Percentiles rank a stretch among this genome's conserved stretches.
These are phyloP conservation scores for Hypoxylon sp. DNA, from an alignment of 2,329 filamentous ascomycete species.

Conservation along the genomic window DNA sequence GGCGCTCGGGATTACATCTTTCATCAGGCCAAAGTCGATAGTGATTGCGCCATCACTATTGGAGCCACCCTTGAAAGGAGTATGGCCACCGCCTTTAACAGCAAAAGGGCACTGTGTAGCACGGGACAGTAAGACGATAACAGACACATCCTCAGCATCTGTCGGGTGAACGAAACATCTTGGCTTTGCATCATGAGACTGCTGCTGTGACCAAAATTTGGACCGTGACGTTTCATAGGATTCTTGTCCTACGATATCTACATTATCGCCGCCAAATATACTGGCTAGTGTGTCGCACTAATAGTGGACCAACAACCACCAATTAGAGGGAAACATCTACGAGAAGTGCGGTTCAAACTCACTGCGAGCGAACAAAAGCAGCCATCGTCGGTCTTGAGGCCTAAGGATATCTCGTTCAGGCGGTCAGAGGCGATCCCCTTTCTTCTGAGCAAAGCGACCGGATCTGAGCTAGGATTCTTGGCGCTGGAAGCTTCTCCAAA, in stretches of 20 bases:
- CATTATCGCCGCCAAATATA: slow-evolving; percentile 28
- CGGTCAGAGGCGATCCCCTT: slow-evolving; percentile 19
- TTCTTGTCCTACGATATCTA: slow-evolving; percentile 25
- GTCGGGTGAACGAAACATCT: slow-evolving; percentile 49
- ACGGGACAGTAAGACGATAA: slow-evolving; percentile 47
- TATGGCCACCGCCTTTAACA: slow-evolving; percentile 56
- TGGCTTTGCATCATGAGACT: slow-evolving; percentile 32
- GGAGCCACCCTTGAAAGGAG: slow-evolving; percentile 49
- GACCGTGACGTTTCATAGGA: slow-evolving; percentile 30
- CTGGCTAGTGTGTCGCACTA: slow-evolving; percentile 35
- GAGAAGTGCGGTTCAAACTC: neutral
- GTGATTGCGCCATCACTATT: slow-evolving; percentile 52
- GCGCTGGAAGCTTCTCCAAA: slow-evolving; percentile 1
- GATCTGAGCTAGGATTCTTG: slow-evolving; percentile 5
- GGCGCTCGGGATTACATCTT: slow-evolving; percentile 43
- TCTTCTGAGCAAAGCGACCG: slow-evolving; percentile 7
- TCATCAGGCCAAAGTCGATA: slow-evolving; percentile 49
- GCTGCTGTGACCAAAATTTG: slow-evolving; percentile 37
- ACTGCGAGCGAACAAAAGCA: slow-evolving; percentile 38
- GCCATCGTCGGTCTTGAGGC: slow-evolving; percentile 6
- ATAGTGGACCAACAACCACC: neutral
- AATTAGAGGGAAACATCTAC: neutral
- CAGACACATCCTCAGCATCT: slow-evolving; percentile 49
- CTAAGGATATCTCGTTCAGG: slow-evolving; percentile 20
- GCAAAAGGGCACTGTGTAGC: slow-evolving; percentile 53